Evolutionary conservation across 805 yeast genomes (phyloP), one percentile per base, ranked within the genome.

Genomic region (Candida dendrica): DNA sequence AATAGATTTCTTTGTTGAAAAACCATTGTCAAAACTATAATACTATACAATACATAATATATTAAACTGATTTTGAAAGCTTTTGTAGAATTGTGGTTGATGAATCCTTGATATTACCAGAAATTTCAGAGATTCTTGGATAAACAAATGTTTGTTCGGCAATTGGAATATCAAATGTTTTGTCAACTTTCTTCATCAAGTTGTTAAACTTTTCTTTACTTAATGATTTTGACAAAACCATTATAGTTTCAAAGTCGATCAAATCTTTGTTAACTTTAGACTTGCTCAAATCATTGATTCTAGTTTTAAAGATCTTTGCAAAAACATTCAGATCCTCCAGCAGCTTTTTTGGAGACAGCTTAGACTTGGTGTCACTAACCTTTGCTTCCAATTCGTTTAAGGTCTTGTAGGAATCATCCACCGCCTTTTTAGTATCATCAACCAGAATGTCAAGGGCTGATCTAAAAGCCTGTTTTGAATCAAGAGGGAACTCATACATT

Each of bases 201-300:
- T 32, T 24, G 3, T 36, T 26, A 22, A 37, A 43, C 20, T 45
- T 46, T 4, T 39, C 41, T 16, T 34, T 38, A 6, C 43, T 14
- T 22, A 47, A 27, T 14, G 42, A 20, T 18, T 45, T 42, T 17
- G 49, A 45, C 8, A 47, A 19, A 22, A 45, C 47, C 41, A 44
- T 41, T 16, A 47, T 10, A n/a, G 47, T 45, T 15, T 42, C 45
- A 40, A 47, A 45, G 13, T 46, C 47, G 17, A 47, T 34, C 17
- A 41, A 17, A 20, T 38, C 34, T 16, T 38, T 47, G 15, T 33
- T 39, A 15, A 45, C 37, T 34, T 39, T 39, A 3, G 22, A 33
- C 15, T 45, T 43, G 3, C 42, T 27, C n/a, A 43, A 38, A 20
- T 40, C 37, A 27, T 42, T 39, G 14, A 47, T 42, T 18, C 38